Conservation (phyloP, 2,329 filamentous ascomycete species). For the Magnaporthiopsis incrustans region DNA sequence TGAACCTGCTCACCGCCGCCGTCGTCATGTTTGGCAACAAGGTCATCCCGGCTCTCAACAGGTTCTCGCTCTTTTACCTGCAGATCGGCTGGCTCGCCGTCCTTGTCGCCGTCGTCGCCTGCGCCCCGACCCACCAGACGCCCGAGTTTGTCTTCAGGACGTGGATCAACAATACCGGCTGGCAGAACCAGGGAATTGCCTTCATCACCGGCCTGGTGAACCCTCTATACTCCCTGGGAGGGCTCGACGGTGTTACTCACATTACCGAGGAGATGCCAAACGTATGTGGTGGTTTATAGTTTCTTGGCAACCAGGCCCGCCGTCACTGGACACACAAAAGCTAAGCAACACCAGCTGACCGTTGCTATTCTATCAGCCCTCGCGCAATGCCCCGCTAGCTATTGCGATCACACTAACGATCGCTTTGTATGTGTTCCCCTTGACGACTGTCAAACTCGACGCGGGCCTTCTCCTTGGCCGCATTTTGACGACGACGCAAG, state of each 20-base stretch:
- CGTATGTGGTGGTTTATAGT: background rate
- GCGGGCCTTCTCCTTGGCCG: too few relatives aligned
- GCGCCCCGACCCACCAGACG: slow-evolving; percentile 34
- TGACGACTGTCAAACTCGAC: too few relatives aligned
- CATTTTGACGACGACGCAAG: background rate
- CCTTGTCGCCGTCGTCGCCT: slow-evolving; percentile 38
- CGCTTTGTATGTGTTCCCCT: slow-evolving; percentile 22
- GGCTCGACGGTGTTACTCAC: slow-evolving; percentile 39
- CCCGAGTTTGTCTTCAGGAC: slow-evolving; percentile 42
- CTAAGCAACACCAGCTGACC: background rate
- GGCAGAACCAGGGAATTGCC: slow-evolving; percentile 38
- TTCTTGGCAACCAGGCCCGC: too few relatives aligned
- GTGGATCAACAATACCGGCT: slow-evolving; percentile 45
- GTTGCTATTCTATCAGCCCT: slow-evolving; percentile 18
- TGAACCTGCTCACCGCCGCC: slow-evolving; percentile 33
- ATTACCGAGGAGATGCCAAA: slow-evolving; percentile 45
- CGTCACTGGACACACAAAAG: background rate
- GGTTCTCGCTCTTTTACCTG: slow-evolving; percentile 36
- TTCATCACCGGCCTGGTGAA: slow-evolving; percentile 44
- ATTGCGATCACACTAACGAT: slow-evolving; percentile 38
- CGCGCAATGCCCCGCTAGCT: slow-evolving; percentile 28
- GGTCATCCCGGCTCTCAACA: slow-evolving; percentile 33
- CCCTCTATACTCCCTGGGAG: slow-evolving; percentile 36
- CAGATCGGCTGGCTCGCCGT: slow-evolving; percentile 39
- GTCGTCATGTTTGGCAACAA: slow-evolving; percentile 41